Percentiles rank a stretch among this genome's conserved stretches.
phyloP scores from a whole-genome alignment of 768 basidiomycete genomes.

The Leucocoprinus leucothites region DNA sequence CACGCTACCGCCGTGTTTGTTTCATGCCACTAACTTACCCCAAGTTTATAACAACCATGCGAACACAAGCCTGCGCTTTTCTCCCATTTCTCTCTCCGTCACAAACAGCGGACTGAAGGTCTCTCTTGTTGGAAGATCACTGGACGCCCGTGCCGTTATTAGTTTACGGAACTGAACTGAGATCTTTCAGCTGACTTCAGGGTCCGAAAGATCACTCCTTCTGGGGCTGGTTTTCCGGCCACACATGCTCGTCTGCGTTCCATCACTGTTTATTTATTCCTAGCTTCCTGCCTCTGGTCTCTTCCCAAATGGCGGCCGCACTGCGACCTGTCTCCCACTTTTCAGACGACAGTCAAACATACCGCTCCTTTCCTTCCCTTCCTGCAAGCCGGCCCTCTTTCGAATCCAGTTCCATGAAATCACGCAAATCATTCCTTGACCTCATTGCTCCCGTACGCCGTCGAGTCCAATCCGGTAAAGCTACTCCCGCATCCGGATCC shows the following conservation, averaged over 20 bases:
- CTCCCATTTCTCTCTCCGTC: neutral
- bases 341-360: neutral
- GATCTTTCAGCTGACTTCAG: neutral
- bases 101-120: neutral
- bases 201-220: neutral
- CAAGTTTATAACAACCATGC: neutral
- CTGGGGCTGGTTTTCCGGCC: neutral
- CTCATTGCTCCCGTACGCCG: neutral
- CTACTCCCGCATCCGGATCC: neutral
- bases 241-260: slow-evolving; percentile 2
- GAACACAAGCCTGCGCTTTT: neutral
- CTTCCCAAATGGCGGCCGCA: slow-evolving; percentile 2
- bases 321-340: slow-evolving; percentile 7
- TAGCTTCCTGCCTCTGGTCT: neutral
- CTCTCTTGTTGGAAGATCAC: neutral
- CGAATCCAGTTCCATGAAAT: slow-evolving; percentile 11
- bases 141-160: neutral
- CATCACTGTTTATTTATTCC: slow-evolving; percentile 3
- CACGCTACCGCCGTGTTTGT: slow-evolving; percentile 1
- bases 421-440: slow-evolving; percentile 12
- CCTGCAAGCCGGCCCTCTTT: slow-evolving; percentile 1
- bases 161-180: neutral
- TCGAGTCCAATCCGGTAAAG: neutral
- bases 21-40: neutral
- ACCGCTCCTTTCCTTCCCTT: slow-evolving; percentile 9